A percentile compares a stretch with the other conserved stretches of the same genome.
phyloP scores from a whole-genome alignment of 2,329 filamentous ascomycete species.

The Hymenoscyphus repandus region DNA sequence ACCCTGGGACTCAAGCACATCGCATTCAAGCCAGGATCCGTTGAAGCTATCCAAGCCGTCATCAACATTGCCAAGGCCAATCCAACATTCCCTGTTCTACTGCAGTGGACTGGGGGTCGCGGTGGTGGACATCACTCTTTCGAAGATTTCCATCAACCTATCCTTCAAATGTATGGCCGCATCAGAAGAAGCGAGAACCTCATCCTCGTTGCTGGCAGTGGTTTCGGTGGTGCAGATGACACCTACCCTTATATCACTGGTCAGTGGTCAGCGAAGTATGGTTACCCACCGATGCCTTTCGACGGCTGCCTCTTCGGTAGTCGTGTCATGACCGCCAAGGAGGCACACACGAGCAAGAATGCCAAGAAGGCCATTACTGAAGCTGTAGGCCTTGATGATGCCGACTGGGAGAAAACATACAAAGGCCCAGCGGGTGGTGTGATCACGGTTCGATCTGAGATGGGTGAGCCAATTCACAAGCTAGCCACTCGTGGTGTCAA shows the following conservation, averaged over 20 bases:
- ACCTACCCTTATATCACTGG: conserved; percentile 91
- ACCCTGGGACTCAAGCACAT: conserved; percentile 92
- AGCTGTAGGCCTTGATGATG: conserved; percentile 75
- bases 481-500: conserved; percentile 90
- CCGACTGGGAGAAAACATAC: conserved; percentile 89
- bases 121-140: conserved; percentile 93
- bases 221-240: conserved; percentile 84
- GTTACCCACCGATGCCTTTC: conserved; percentile 89
- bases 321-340: conserved; percentile 92
- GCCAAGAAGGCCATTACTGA: conserved; percentile 89
- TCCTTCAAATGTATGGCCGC: conserved; percentile 84
- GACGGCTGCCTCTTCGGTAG: conserved; percentile 88
- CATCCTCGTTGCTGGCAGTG: conserved; percentile 83
- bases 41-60: conserved; percentile 81
- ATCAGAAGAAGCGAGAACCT: conserved; percentile 84
- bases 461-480: conserved; percentile 99
- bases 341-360: conserved; percentile 79
- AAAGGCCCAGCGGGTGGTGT: conserved; percentile 87
- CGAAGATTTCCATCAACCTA: conserved; percentile 91
- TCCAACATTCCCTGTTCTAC: conserved; percentile 82
- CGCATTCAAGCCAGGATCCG: conserved; percentile 86
- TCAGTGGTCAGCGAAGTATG: conserved; percentile 79
- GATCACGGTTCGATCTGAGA: conserved; percentile 95
- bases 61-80: conserved; percentile 95
- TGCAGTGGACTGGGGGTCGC: conserved; percentile 93